Base-by-base conservation (phyloP, 495 filamentous ascomycete species). In the Darksidea phi region DNA sequence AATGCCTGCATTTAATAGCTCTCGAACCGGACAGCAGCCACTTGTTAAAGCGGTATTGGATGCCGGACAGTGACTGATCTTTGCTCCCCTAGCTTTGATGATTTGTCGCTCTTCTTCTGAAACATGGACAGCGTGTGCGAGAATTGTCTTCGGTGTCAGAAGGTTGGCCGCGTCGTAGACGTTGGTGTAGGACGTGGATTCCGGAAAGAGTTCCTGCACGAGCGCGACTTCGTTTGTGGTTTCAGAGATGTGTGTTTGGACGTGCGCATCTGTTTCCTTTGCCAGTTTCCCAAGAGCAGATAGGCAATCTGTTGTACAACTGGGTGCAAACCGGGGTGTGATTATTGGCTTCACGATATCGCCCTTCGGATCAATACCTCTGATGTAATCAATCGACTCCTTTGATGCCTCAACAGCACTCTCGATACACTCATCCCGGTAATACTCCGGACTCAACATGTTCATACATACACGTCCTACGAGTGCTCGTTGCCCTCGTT, bases 401-500 rank as follows among this genome's bases (percentile, higher is more conserved):
- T 74, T 72, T 0, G 88, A 89, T 24, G 80, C 81, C 12, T 68
- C 63, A 0, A 93, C 20, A 0, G 85, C 80, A 23, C 77, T 71
- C 0, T 80, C 79, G 1, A 85, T 70, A 20, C 79, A 80, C 7
- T 73, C 77, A 72, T 98, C 94, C 25, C 79, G 78, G 76, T 96
- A 96, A 76, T 85, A 86, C 2, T 79, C 75, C 0, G 92, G 91
- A 18, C 82, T 84, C 41, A 88, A 73, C 37, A 75, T 77, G 73
- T 97, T 89, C 93, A 98, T 98, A 79, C 90, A 95, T 34, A 90
- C 86, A 54, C 93, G 84, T 53, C 93, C 93, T 55, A 98, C 81
- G 66, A 97, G 88, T 32, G 93, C 93, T 55, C 93, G 82, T 73
- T 97, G 94, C 46, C 94, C 94, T 23, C 79, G 77, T 0, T 73